A percentile compares a stretch with the other conserved stretches of the same genome.
Conservation (phyloP, 331 rosid species). For the Phaseolus coccineus region DNA sequence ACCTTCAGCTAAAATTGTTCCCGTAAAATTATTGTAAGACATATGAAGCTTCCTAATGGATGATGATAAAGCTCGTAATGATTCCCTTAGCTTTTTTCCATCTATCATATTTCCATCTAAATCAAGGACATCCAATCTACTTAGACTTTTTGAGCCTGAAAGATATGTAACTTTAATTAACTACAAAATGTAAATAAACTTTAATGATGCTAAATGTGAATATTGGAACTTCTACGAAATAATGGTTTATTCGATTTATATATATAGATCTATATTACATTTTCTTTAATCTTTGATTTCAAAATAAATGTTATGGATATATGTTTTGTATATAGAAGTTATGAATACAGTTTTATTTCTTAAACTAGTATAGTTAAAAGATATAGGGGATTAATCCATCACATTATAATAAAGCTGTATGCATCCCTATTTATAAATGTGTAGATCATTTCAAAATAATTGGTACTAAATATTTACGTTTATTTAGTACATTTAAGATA, state of each 20-base stretch:
- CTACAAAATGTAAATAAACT: background rate
- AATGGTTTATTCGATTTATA: background rate
- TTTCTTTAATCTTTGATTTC: too few species aligned
- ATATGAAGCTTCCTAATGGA: background rate
- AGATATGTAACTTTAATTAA: background rate
- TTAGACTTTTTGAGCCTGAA: background rate
- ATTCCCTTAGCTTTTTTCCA: background rate
- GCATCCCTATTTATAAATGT: too few species aligned
- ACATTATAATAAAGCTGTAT: too few species aligned
- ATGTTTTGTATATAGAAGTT: too few species aligned
- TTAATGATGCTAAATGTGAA: background rate
- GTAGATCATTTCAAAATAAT: too few species aligned
- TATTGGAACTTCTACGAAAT: background rate
- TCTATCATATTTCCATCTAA: background rate
- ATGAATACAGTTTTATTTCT: too few species aligned
- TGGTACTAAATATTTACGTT: too few species aligned
- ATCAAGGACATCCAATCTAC: background rate
- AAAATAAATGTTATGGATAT: too few species aligned
- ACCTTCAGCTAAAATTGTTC: background rate
- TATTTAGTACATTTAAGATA: too few species aligned
- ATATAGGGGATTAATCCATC: too few species aligned
- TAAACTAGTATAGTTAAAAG: too few species aligned
- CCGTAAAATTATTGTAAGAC: rapidly evolving
- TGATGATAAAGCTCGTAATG: background rate
- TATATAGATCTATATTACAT: too few species aligned